A percentile compares a stretch with the other conserved stretches of the same genome.
Evolutionary conservation across 1,284 basidiomycete species (phyloP).

Genomic region (Heterobasidion annosum): DNA sequence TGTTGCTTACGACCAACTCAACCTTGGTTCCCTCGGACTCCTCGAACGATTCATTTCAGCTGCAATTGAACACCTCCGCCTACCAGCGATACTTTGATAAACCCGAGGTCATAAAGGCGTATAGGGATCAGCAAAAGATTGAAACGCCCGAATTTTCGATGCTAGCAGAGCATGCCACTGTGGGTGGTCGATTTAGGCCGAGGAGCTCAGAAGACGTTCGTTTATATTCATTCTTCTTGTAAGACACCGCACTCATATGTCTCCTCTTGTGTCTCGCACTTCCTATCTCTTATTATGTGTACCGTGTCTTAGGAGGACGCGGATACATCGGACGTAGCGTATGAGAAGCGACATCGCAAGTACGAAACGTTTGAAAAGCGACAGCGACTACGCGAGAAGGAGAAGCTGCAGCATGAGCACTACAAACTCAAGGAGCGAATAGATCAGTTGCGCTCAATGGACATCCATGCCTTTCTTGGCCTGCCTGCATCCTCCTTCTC

Average conservation of each 20-base stretch:
- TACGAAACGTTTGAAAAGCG: constrained; percentile 84
- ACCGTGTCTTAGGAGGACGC: constrained; percentile 34
- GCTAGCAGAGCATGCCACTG: constrained; percentile 47
- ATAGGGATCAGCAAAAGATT: constrained; percentile 56
- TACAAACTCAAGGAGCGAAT: constrained; percentile 87
- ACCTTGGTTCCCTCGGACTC: constrained; percentile 29
- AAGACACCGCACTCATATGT: constrained; percentile 8
- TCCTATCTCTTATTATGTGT: not conserved
- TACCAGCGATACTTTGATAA: constrained; percentile 71
- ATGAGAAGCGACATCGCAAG: constrained; percentile 77
- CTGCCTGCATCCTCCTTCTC: constrained; percentile 48
- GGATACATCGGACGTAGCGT: constrained; percentile 81
- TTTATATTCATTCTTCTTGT: constrained; percentile 11
- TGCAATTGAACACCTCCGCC: constrained; percentile 45
- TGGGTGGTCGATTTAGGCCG: constrained; percentile 59
- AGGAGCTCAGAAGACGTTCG: constrained; percentile 62
- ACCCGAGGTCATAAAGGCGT: constrained; percentile 69
- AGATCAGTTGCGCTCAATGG: constrained; percentile 73
- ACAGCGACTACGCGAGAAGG: constrained; percentile 79
- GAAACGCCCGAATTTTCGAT: constrained; percentile 63
- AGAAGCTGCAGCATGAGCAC: constrained; percentile 84
- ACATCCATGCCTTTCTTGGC: constrained; percentile 55
- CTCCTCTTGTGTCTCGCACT: not conserved
- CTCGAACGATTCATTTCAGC: constrained; percentile 15
- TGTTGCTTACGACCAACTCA: constrained; percentile 66